phyloP scores from a whole-genome alignment of 164 flowering plant genomes.

The Macadamia tetraphylla region DNA sequence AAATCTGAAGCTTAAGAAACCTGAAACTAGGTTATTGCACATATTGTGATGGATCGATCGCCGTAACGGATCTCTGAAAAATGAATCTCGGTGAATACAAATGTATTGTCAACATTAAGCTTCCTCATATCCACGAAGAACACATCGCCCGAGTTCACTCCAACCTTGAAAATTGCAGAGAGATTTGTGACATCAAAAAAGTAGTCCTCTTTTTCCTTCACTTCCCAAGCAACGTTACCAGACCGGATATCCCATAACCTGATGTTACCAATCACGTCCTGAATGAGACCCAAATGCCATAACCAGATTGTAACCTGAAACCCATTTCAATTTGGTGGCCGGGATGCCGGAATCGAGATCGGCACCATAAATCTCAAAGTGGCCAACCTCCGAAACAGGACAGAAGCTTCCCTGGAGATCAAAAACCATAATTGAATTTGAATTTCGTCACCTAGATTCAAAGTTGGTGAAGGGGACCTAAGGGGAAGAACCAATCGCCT shows the following conservation, averaged over 20 bases:
- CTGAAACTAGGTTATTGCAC: too few relatives aligned
- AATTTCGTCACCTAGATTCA: slow-evolving; percentile 78
- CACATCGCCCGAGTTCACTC: slow-evolving; percentile 48
- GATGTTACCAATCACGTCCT: slow-evolving; percentile 64
- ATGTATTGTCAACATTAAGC: slow-evolving; percentile 39
- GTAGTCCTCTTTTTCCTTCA: slow-evolving; percentile 69
- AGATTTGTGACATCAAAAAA: slow-evolving; percentile 66
- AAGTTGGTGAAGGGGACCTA: slow-evolving; percentile 68
- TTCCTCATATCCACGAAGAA: slow-evolving; percentile 62
- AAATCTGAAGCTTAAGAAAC: too few relatives aligned
- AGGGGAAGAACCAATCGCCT: slow-evolving; percentile 60
- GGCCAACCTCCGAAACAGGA: slow-evolving; percentile 66
- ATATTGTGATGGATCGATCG: too few relatives aligned
- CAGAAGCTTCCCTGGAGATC: slow-evolving; percentile 39
- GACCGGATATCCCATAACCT: slow-evolving; percentile 80
- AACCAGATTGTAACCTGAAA: slow-evolving; percentile 43
- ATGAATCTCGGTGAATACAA: too few relatives aligned
- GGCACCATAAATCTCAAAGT: slow-evolving; percentile 74
- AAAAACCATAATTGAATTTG: slow-evolving; percentile 83
- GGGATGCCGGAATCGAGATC: slow-evolving; percentile 75
- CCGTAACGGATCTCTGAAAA: too few relatives aligned
- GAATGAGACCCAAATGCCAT: slow-evolving; percentile 88
- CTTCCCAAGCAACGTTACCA: slow-evolving; percentile 53
- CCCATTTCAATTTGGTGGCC: slow-evolving; percentile 75
- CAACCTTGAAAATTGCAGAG: slow-evolving; percentile 32